phyloP scores from a whole-genome alignment of 1,139 yeast genomes.

The Debaryomyces coudertii region DNA sequence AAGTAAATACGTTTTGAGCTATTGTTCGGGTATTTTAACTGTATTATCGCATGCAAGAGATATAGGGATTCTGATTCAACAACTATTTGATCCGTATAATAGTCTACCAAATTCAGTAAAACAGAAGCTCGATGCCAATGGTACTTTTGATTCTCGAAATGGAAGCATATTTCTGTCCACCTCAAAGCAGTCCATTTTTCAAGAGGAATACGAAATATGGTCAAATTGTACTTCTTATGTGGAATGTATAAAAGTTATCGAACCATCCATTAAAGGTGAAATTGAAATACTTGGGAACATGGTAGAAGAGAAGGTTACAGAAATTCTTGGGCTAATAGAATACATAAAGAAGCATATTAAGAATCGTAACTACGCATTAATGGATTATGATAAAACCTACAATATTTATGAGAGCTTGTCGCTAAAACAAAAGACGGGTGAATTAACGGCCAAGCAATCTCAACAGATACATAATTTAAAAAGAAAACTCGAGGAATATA shows the following conservation, averaged over 20 bases:
- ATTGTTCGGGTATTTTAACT: constrained; percentile 16
- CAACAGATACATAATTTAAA: constrained; percentile 34
- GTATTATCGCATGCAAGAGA: constrained; percentile 21
- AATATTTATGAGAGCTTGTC: constrained; percentile 30
- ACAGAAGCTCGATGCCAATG: constrained; percentile 7
- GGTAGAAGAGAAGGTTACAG: constrained; percentile 23
- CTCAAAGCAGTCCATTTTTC: constrained; percentile 12
- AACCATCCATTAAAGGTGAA: constrained; percentile 20
- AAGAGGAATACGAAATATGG: constrained; percentile 24
- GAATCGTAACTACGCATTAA: constrained; percentile 32
- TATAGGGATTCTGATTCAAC: constrained; percentile 23
- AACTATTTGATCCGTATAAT: constrained; percentile 33
- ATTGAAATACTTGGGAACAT: constrained; percentile 17
- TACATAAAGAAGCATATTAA: constrained; percentile 33
- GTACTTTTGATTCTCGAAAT: constrained; percentile 1
- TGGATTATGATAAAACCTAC: constrained; percentile 39
- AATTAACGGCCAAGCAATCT: constrained; percentile 33
- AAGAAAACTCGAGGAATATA: constrained; percentile 33
- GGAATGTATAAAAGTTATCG: constrained; percentile 19
- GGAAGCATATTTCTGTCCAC: constrained; percentile 12
- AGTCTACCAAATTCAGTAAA: constrained; percentile 16
- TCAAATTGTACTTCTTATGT: constrained; percentile 21
- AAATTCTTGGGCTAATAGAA: constrained; percentile 25
- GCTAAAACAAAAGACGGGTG: constrained; percentile 24
- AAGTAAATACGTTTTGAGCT: constrained; percentile 22